These are phyloP conservation scores for Camellia oleifera DNA, from an alignment of 179 eudicot species.

Conservation along the genomic window DNA sequence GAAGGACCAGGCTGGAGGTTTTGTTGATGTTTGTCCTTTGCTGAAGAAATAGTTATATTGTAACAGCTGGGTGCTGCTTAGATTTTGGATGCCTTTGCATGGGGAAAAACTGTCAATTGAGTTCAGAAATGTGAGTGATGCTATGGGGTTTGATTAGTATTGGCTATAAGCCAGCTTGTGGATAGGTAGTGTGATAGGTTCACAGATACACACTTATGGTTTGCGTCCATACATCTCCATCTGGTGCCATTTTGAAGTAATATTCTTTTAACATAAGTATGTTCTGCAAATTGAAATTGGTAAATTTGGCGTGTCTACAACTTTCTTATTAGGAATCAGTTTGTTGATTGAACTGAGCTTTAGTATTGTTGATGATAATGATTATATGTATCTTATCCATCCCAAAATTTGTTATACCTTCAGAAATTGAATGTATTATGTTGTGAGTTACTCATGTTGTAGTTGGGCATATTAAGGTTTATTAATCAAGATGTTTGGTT, in stretches of 20 bases:
- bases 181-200: neutral
- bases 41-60: neutral
- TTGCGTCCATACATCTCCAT: constrained; percentile 7
- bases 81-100: neutral
- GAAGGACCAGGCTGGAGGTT: too few species aligned
- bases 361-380: too few species aligned
- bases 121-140: neutral
- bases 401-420: neutral
- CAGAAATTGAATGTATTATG: neutral
- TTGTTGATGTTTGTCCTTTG: neutral
- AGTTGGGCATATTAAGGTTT: neutral
- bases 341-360: neutral
- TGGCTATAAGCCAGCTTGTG: neutral
- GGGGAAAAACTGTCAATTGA: neutral
- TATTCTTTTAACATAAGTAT: neutral
- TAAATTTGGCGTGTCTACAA: neutral
- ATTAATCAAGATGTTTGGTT: neutral
- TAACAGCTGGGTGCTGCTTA: neutral
- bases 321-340: neutral
- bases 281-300: neutral
- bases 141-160: neutral
- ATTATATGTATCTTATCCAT: neutral
- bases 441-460: neutral
- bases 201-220: neutral
- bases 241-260: neutral